Conservation (phyloP, 768 basidiomycete genomes). For the Rickenella mellea region DNA sequence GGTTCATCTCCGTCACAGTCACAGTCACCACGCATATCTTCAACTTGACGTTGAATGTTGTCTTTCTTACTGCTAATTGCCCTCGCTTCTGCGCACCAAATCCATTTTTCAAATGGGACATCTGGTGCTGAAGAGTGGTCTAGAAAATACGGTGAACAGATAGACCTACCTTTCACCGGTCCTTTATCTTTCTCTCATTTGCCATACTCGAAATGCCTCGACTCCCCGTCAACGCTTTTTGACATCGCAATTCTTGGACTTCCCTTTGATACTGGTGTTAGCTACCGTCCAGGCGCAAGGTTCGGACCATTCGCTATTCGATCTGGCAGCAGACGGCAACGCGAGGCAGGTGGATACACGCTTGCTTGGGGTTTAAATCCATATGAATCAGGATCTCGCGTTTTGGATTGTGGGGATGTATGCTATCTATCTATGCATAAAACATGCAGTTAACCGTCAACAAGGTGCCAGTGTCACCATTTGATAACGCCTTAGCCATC, state of each 20-base stretch:
- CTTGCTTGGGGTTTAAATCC: slow-evolving; percentile 64
- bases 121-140: slow-evolving; percentile 38
- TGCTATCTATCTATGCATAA: slow-evolving; percentile 7
- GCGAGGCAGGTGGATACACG: slow-evolving; percentile 52
- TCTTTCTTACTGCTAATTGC: too few relatives aligned
- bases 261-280: slow-evolving; percentile 66
- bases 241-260: slow-evolving; percentile 78
- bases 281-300: slow-evolving; percentile 56
- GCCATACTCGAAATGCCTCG: slow-evolving; percentile 63
- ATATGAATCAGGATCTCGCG: slow-evolving; percentile 42
- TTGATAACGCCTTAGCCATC: slow-evolving; percentile 74
- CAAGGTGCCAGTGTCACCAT: slow-evolving; percentile 68
- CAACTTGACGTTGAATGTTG: too few relatives aligned
- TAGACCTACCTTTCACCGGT: slow-evolving; percentile 70
- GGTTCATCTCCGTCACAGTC: too few relatives aligned
- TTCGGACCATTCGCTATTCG: slow-evolving; percentile 85
- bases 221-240: slow-evolving; percentile 40
- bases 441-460: background rate
- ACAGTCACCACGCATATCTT: too few relatives aligned
- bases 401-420: slow-evolving; percentile 84
- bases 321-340: slow-evolving; percentile 63
- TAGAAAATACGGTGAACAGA: slow-evolving; percentile 62
- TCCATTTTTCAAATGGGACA: slow-evolving; percentile 6
- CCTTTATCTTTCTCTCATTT: slow-evolving; percentile 78
- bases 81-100: slow-evolving; percentile 3